Conservation (phyloP, 228 moss, liverwort and hornwort species). For the Sphagnum magellanicum region DNA sequence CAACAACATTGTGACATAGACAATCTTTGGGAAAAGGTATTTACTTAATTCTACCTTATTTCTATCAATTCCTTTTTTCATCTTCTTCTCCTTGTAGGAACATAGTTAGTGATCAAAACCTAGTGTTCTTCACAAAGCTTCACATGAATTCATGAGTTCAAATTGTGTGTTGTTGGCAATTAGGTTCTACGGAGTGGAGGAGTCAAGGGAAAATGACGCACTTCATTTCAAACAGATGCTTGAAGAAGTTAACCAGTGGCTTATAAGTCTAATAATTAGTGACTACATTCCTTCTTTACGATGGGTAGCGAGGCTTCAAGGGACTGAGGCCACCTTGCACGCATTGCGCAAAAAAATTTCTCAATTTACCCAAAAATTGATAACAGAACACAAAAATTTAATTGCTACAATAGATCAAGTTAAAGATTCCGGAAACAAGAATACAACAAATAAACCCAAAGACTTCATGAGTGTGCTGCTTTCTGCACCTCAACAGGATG, state of each 20-base stretch:
- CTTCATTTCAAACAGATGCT: not conserved
- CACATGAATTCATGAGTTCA: too few relatives aligned
- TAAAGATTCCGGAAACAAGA: too few relatives aligned
- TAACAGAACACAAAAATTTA: not conserved
- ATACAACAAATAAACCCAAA: not conserved
- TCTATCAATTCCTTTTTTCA: too few relatives aligned
- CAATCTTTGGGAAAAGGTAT: too few relatives aligned
- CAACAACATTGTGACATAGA: too few relatives aligned
- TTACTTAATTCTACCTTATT: too few relatives aligned
- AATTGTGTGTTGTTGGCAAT: too few relatives aligned
- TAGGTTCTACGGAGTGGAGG: slow-evolving; percentile 1
- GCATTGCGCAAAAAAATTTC: not conserved
- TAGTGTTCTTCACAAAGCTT: too few relatives aligned
- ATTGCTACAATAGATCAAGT: too few relatives aligned
- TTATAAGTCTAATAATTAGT: not conserved
- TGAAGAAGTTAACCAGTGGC: not conserved
- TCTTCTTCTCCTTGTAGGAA: too few relatives aligned
- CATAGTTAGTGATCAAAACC: too few relatives aligned
- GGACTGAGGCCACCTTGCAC: not conserved
- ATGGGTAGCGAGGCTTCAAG: slow-evolving; percentile 1
- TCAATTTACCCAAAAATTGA: not conserved
- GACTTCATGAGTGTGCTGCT: not conserved
- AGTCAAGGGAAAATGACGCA: not conserved
- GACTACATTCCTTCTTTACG: not conserved
- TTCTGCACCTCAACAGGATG: not conserved